A percentile compares a stretch with the other conserved stretches of the same genome.
Evolutionary conservation across 768 basidiomycete genomes (phyloP).

Genomic region (Rhodosporidiobolus odoratus): DNA sequence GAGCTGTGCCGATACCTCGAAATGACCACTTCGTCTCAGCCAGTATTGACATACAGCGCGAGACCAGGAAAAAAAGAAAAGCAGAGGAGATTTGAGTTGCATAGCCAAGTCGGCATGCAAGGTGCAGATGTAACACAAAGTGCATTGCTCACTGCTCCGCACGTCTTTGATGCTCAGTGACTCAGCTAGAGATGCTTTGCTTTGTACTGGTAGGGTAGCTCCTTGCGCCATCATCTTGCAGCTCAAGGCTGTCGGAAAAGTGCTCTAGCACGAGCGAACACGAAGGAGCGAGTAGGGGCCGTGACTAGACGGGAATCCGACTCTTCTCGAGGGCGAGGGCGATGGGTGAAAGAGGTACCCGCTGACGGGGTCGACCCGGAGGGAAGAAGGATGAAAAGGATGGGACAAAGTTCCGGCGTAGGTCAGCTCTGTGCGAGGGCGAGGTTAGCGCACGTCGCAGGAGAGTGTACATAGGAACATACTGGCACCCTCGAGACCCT

Average conservation of each 20-base stretch:
- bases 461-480: neutral
- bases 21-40: too few species aligned
- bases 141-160: too few species aligned
- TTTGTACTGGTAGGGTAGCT: constrained; percentile 7
- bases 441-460: neutral
- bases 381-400: constrained; percentile 17
- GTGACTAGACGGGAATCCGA: too few species aligned
- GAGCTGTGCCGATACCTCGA: too few species aligned
- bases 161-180: constrained; percentile 3
- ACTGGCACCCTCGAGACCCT: constrained; percentile 20
- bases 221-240: neutral
- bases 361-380: constrained; percentile 15
- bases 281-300: constrained; percentile 32
- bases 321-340: neutral
- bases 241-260: constrained; percentile 18
- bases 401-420: constrained; percentile 23
- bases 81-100: too few species aligned
- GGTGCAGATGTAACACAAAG: too few species aligned
- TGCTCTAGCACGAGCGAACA: constrained; percentile 29
- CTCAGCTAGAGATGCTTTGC: neutral
- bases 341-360: constrained; percentile 41
- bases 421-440: constrained; percentile 17
- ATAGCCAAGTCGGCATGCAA: too few species aligned
- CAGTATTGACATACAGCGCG: too few species aligned
- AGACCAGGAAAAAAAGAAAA: too few species aligned